Base-by-base conservation (phyloP, 805 yeast species). In the Priceomyces haplophilus region DNA sequence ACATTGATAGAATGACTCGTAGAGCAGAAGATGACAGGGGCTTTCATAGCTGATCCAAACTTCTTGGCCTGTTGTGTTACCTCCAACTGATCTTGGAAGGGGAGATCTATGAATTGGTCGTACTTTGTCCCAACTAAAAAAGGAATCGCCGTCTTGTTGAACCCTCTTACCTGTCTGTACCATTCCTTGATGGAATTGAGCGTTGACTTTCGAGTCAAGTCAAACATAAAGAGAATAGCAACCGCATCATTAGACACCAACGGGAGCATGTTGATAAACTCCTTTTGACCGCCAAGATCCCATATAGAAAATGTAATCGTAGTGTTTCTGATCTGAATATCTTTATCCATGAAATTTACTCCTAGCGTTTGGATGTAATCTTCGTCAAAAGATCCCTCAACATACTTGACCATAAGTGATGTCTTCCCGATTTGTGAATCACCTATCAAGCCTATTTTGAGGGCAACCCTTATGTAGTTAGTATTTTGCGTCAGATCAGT, bases 391-490 rank as follows among this genome's bases (percentile, higher is more conserved):
- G 86, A 80, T 42, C 95, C 95, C 58, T 91, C 97, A n/a, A 91
- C 97, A 59, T 90, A 91, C 59, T 91, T 89, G 18, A 90, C 96
- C 98, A 91, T 90, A 45, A 91, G 67, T 4, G 97, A 88, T 0
- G 99, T 91, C 58, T 91, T 91, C 4, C 99, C 99, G 4, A 90
- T 89, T 56, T 88, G 95, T 2, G 96, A 95, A 63, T 91, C 98
- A 4, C 99, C 99, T 38, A 91, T 80, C 37, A 91, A 78, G 2
- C 97, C 98, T 15, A 91, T 89, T 55, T 91, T 93, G 37, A 91
- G 67, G 1, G 87, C 80, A 21, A 83, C 85, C 45, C 75, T 70
- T 48, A 12, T 27, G 16, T 19, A 19, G 27, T 24, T 29, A 25
- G 35, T 19, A 32, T 27, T 6, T 5, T 27, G 31, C n/a, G 8